These are phyloP conservation scores for Hypoxylon sp. DNA, from an alignment of 2,329 filamentous ascomycete species.

Conservation along the genomic window DNA sequence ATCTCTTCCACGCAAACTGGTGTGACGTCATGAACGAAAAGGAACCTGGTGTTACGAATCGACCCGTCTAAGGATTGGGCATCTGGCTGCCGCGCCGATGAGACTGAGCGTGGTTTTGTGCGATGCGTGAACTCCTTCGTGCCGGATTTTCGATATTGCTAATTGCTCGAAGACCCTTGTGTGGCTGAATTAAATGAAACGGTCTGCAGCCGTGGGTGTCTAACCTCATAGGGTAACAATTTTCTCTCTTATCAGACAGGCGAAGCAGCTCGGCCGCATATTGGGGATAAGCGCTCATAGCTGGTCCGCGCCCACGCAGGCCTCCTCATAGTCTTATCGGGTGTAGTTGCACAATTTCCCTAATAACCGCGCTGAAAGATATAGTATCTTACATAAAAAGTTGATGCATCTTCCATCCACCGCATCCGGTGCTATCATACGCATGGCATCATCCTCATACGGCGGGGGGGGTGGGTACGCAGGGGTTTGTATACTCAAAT, in stretches of 20 bases:
- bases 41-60: too few species aligned
- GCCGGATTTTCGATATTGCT: too few species aligned
- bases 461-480: constrained; percentile 13
- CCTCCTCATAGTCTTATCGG: not conserved
- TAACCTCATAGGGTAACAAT: not conserved
- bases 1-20: too few species aligned
- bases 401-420: not conserved
- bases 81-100: too few species aligned
- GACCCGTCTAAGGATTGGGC: too few species aligned
- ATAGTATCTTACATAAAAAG: not conserved
- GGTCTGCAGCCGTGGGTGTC: not conserved
- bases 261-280: not conserved
- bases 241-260: not conserved
- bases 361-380: not conserved
- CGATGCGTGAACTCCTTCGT: too few species aligned
- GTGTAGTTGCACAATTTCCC: too few species aligned
- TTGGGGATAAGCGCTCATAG: not conserved
- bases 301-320: not conserved
- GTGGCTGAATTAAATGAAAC: not conserved
- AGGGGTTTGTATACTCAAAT: constrained; percentile 30
- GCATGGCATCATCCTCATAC: constrained; percentile 17
- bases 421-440: not conserved
- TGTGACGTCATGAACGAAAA: too few species aligned
- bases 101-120: too few species aligned
- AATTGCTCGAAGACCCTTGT: not conserved